Evolutionary conservation across 768 basidiomycete genomes (phyloP), one percentile per base, ranked within the genome.

Genomic region (Kwoniella dejecticola): DNA sequence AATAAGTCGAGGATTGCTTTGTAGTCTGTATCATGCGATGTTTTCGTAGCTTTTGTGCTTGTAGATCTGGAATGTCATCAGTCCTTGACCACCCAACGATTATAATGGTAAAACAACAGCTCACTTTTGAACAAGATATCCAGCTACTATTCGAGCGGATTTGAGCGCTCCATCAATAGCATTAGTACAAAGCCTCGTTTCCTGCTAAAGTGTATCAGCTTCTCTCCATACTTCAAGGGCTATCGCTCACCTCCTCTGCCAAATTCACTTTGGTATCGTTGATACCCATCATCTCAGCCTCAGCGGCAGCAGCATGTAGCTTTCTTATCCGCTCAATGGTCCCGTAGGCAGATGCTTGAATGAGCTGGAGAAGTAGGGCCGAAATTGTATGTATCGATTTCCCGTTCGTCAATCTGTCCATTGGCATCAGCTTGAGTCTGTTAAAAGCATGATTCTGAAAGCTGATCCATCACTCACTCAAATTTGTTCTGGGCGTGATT

Each of bases 11-110:
- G 89, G 38, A 98, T 91, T 0, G 87, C 83, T 49, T 92, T 86
- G 76, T 97, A 97, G 74, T 98, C 95, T 4, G 89, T 87, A 73
- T 99, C 96, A 67, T 91, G 92, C 0, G 92, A 88, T 67, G 89
- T 91, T 77, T 95, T 95, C 13, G 89, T 90, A 4, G 86, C 71
- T 66, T 74, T 77, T 23, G 90, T 91, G 1, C 93, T 88, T 60
- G 89, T 88, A 57, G 64, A 72, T 31, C 47, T 67, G 13, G 52
- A 17, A 52, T 36, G 1, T 15, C 26, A 57, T 57, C 36, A 45
- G 7, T 27, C 17, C n/a, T n/a, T 44, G 10, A 11, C 42, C 6
- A 10, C 8, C 19, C 10, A 44, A 27, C 8, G 10, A 21, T 30
- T 54, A 13, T 3, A 24, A 19, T 48, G 2, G 13, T 2, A 57